Conservation (phyloP, 768 basidiomycete species). For the Clathrus columnatus region DNA sequence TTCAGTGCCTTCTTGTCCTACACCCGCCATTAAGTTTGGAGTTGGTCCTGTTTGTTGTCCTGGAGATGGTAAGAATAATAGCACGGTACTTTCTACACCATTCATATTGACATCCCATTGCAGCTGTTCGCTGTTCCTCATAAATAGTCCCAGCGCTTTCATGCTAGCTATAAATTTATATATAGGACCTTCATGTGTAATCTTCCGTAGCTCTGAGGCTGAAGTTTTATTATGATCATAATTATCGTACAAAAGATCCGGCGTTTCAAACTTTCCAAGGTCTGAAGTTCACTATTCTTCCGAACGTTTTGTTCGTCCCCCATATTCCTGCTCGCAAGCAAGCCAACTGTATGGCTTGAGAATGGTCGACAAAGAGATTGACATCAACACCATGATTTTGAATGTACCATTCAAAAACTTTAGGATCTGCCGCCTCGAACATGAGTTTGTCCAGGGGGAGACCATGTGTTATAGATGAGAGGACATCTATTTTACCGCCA, state of each 20-base stretch:
- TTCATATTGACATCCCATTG: background rate
- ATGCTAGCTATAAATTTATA: background rate
- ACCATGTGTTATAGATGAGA: constrained; percentile 31
- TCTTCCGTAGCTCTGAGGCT: background rate
- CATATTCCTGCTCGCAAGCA: constrained; percentile 37
- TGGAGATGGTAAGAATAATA: too few relatives aligned
- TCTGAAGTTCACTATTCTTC: constrained; percentile 33
- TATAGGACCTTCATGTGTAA: background rate
- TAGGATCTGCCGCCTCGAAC: constrained; percentile 39
- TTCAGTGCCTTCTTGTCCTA: too few relatives aligned
- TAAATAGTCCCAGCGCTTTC: background rate
- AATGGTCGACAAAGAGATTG: constrained; percentile 38
- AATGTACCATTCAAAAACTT: constrained; percentile 37
- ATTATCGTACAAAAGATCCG: too few relatives aligned
- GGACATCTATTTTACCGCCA: constrained; percentile 29
- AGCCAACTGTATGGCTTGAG: constrained; percentile 36
- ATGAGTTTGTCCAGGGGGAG: constrained; percentile 36
- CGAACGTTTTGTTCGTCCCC: constrained; percentile 37
- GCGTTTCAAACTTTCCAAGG: background rate
- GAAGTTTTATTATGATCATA: background rate
- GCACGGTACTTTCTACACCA: background rate
- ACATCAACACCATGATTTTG: constrained; percentile 35
- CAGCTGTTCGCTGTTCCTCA: background rate
- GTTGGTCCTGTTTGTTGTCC: too few relatives aligned
- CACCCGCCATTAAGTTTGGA: too few relatives aligned